These are phyloP conservation scores for Penicillium soppii DNA, from an alignment of 495 filamentous ascomycete species.

Conservation along the genomic window DNA sequence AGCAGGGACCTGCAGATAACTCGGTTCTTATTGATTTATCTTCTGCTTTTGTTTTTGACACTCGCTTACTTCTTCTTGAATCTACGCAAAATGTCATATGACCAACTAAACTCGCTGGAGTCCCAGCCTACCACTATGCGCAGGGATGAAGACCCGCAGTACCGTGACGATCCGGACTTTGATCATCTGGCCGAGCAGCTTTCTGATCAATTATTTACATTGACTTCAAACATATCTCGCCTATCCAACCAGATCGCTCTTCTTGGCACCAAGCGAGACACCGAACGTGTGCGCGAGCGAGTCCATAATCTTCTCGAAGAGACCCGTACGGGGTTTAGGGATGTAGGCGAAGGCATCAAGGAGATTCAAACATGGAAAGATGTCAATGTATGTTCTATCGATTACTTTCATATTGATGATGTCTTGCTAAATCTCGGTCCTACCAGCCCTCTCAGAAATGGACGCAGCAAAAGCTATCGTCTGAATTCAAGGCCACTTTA, in stretches of 20 bases:
- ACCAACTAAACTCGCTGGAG: constrained; percentile 80
- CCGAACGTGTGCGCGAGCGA: constrained; percentile 83
- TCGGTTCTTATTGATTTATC: constrained; percentile 5
- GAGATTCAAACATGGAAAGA: constrained; percentile 89
- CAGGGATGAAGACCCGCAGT: constrained; percentile 67
- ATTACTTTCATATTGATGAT: neutral
- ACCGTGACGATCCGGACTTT: constrained; percentile 91
- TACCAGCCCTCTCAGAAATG: constrained; percentile 86
- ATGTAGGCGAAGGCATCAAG: constrained; percentile 90
- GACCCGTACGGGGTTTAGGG: constrained; percentile 82
- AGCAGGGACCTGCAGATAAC: constrained; percentile 16
- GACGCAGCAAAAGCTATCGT: constrained; percentile 89
- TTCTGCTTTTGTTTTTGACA: constrained; percentile 8
- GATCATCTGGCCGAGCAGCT: constrained; percentile 73
- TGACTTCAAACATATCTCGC: constrained; percentile 82
- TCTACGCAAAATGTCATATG: constrained; percentile 74
- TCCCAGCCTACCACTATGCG: constrained; percentile 70
- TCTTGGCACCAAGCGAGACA: constrained; percentile 87
- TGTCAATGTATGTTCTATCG: constrained; percentile 66
- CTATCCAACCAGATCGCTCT: constrained; percentile 77
- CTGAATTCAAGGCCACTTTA: constrained; percentile 84
- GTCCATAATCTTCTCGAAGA: constrained; percentile 85
- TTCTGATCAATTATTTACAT: constrained; percentile 78
- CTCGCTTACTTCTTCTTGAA: constrained; percentile 2
- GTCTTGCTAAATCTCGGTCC: constrained; percentile 9